Base-by-base conservation (phyloP, 805 yeast species). In the Yamadazyma endophytica region DNA sequence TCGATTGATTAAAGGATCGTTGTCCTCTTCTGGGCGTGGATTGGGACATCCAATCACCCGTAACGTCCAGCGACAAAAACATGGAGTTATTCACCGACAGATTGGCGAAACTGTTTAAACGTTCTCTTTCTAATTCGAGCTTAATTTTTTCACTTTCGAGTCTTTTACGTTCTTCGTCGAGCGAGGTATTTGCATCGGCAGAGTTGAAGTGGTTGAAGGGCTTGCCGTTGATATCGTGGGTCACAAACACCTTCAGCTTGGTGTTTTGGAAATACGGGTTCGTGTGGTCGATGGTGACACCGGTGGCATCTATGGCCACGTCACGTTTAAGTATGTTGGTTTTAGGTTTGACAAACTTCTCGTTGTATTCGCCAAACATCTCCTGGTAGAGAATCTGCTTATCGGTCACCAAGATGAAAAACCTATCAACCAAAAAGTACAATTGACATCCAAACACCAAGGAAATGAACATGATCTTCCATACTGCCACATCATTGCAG, bases 291-390 rank as follows among this genome's bases (percentile, higher is more conserved):
- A 43, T 4, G 38, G 25, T 12, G 2, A 40, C 30, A 5, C 32
- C 39, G 2, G 80, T 73, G 2, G 82, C 78, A 52, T 77, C 83
- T 5, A 81, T 64, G 14, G 72, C 63, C 5, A 72, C 86, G 43
- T 83, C 86, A 42, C 77, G 73, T 28, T 67, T 64, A 28, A 61
- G 52, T 8, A 67, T 65, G 6, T 75, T 63, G 2, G 73, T 56
- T 30, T 69, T 68, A 3, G 87, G 88, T 21, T 68, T 68, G 12
- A 81, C 80, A 39, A 67, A 74, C 49, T 83, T 82, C 18, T 66
- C 54, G 42, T 79, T 70, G 45, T 77, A 77, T 45, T 84, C 92
- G 21, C 68, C 69, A 37, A 78, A 60, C 39, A 75, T 72, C 46
- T 82, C 86, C 37, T 70, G 73, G 35, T 68, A 68, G 4, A 83